phyloP scores from a whole-genome alignment of 2,329 filamentous ascomycete species.

The Dothistroma pini region DNA sequence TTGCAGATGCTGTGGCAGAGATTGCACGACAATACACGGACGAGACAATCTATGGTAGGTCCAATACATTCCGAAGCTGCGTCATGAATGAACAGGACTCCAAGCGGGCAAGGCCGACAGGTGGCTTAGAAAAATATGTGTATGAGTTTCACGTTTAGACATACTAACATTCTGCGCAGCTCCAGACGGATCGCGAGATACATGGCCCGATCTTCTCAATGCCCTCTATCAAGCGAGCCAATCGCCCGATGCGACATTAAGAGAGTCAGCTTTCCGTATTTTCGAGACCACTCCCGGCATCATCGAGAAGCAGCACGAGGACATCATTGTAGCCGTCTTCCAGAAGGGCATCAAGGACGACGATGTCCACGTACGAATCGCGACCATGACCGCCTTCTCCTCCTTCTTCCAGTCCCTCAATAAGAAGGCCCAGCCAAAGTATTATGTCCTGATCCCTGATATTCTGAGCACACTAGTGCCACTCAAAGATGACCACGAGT shows the following conservation, averaged over 20 bases:
- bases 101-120: neutral
- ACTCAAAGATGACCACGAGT: constrained; percentile 86
- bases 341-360: constrained; percentile 88
- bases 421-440: constrained; percentile 86
- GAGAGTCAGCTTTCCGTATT: constrained; percentile 90
- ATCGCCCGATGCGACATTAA: constrained; percentile 74
- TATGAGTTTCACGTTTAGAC: neutral
- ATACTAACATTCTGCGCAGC: neutral
- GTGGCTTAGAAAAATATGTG: neutral
- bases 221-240: constrained; percentile 88
- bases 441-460: constrained; percentile 80
- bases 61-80: neutral
- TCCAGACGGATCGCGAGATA: constrained; percentile 43
- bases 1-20: constrained; percentile 96
- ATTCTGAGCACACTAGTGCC: constrained; percentile 93
- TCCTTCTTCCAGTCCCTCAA: constrained; percentile 88
- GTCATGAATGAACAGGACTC: neutral
- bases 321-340: constrained; percentile 84
- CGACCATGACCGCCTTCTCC: constrained; percentile 94
- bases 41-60: constrained; percentile 43
- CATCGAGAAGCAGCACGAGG: constrained; percentile 93
- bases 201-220: constrained; percentile 85
- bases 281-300: constrained; percentile 93
- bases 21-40: constrained; percentile 93
- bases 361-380: constrained; percentile 79